Base-by-base conservation (phyloP, 2,329 filamentous ascomycete genomes). In the Ophiostoma perfectum region DNA sequence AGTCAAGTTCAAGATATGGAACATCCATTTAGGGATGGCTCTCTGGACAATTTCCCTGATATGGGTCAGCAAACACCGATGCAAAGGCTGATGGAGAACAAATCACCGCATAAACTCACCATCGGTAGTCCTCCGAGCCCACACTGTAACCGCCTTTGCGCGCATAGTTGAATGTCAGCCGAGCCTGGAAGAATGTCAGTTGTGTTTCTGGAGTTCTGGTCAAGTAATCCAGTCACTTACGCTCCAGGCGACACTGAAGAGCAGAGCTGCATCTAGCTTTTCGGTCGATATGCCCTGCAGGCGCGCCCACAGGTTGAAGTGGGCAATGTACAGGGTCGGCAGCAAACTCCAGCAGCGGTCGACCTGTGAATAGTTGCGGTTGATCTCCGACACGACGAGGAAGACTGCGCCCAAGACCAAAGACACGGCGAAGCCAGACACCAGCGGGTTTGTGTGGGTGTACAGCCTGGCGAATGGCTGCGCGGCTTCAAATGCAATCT, bases 91-190 rank as follows among this genome's bases (percentile, higher is more conserved):
- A 27, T 27, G 27, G 27, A 27, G 27, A 27, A 27, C 27, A 1
- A 27, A 27, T 27, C 47, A 52, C 47, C 47, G 5, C 16, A 52
- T 9, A 18, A 6, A 42, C 76, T 66, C 73, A 83, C 88, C 95
- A 99, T 79, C 95, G 86, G 78, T 99, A 99, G 78, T 99, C 95
- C 78, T 99, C 94, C 16, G 90, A 93, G 49, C 95, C 94, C 72
- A 93, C 83, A 16, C 84, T 81, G 77, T 99, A 99, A 38, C 95
- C 95, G 52, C 95, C 95, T 78, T 92, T 96, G 69, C 95, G 90
- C 89, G 91, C 97, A 80, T 97, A 99, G 80, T 99, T 99, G 82
- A 86, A 98, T 2, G 94, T 98, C 78, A 99, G 81, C 11, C 95
- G 90, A 69, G 81, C 77, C 91, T 93, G 7, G 8, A 27, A 27